These are phyloP conservation scores for Fusarium pseudograminearum DNA, from an alignment of 2,329 filamentous ascomycete genomes.

Conservation along the genomic window DNA sequence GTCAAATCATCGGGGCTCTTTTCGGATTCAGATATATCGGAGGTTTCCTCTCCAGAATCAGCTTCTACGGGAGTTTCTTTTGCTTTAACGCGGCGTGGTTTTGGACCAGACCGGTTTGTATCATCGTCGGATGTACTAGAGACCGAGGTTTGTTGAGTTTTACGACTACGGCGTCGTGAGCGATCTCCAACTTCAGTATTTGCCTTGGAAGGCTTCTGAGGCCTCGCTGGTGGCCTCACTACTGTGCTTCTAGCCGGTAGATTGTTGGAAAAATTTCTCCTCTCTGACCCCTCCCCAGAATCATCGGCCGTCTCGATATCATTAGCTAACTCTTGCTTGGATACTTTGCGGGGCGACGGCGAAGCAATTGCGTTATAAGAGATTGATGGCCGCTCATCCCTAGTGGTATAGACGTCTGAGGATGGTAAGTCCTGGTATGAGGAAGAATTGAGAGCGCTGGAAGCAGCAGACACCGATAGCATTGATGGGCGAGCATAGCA, in stretches of 20 bases:
- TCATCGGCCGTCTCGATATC: slow-evolving; percentile 39
- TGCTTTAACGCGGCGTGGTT: slow-evolving; percentile 46
- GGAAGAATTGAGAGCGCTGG: slow-evolving; percentile 62
- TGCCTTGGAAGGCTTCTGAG: slow-evolving; percentile 25
- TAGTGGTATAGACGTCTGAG: slow-evolving; percentile 33
- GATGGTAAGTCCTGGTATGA: slow-evolving; percentile 44
- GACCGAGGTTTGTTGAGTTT: slow-evolving; percentile 34
- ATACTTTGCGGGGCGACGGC: slow-evolving; percentile 32
- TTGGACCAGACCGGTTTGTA: slow-evolving; percentile 39
- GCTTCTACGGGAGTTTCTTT: slow-evolving; percentile 53
- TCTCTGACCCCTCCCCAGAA: slow-evolving; percentile 39
- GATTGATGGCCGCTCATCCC: slow-evolving; percentile 31
- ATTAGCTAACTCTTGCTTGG: slow-evolving; percentile 33
- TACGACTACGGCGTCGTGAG: slow-evolving; percentile 40
- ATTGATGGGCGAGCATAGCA: slow-evolving; percentile 56
- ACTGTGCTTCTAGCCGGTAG: slow-evolving; percentile 33
- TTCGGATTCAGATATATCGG: slow-evolving; percentile 58
- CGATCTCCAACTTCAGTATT: slow-evolving; percentile 34
- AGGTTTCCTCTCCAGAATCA: slow-evolving; percentile 61
- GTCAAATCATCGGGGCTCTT: slow-evolving; percentile 57
- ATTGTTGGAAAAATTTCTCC: slow-evolving; percentile 29
- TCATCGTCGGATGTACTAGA: slow-evolving; percentile 49
- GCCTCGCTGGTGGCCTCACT: slow-evolving; percentile 26
- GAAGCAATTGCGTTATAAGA: slow-evolving; percentile 22
- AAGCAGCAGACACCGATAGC: slow-evolving; percentile 67